Evolutionary conservation across 768 basidiomycete species (phyloP), one percentile per base, ranked within the genome.

Genomic region (Cystobasidiopsis lactophilus): DNA sequence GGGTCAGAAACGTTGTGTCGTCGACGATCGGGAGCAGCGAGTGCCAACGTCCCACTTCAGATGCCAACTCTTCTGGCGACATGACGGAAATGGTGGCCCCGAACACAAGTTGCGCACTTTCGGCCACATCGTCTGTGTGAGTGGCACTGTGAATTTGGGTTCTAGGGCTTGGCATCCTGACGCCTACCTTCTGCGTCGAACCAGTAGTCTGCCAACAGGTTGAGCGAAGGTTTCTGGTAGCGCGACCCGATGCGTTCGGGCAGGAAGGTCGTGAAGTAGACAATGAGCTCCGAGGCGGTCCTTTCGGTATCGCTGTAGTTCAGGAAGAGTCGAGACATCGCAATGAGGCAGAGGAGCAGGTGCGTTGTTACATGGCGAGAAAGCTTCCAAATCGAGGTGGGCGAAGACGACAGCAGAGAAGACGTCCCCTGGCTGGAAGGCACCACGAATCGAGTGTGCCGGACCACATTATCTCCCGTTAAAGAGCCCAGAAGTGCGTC

Each of bases 191-290:
- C 40, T 41, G 76, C 70, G 60, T 80, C 76, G 31, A 88, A 75
- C 79, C 86, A 91, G 59, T 73, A 74, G 18, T 68, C 69, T 7
- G 80, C 83, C 40, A 93, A 71, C 59, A 75, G 78, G 2, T 77
- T 72, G 4, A 93, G 70, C 55, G 77, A 79, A 0, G 89, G 82
- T 4, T 75, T 64, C 50, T 75, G 71, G 60, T 78, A 89, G 2
- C 65, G 62, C 0, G 69, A 60, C 1, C 83, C 83, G 13, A 84
- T 72, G 7, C 68, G 68, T 18, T 74, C 69, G 1, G 74, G 71
- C 27, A 95, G 69, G 2, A 82, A 78, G 0, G 79, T 74, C 0
- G 79, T 73, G 65, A 86, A 93, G 64, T 83, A 91, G 0, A 79
- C 73, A 55, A 82, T 78, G 21, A 84, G 75, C 1, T 79, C 77